A percentile compares a stretch with the other conserved stretches of the same genome.
phyloP scores from a whole-genome alignment of 495 filamentous ascomycete genomes.

The Neurospora sp. region DNA sequence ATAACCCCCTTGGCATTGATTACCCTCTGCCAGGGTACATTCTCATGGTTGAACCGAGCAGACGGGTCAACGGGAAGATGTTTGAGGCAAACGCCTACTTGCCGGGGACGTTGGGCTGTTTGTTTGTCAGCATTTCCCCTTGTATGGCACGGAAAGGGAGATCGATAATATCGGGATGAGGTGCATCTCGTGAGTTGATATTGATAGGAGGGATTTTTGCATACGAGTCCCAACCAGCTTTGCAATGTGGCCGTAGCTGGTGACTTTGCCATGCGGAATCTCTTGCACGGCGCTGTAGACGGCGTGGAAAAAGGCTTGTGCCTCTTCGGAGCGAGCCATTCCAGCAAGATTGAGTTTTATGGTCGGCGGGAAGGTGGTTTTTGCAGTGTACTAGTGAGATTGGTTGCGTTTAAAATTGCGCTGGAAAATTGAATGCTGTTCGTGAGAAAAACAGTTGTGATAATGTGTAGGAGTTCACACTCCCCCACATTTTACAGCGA shows the following conservation, averaged over 20 bases:
- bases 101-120: slow-evolving; percentile 58
- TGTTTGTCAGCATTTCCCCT: not conserved
- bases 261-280: slow-evolving; percentile 74
- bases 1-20: slow-evolving; percentile 80
- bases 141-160: not conserved
- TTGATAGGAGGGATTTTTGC: slow-evolving; percentile 13
- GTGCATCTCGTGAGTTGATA: not conserved
- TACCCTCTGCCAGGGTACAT: slow-evolving; percentile 91
- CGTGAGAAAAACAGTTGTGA: not conserved
- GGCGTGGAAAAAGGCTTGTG: slow-evolving; percentile 69
- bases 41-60: slow-evolving; percentile 53
- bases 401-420: not conserved
- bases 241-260: slow-evolving; percentile 85
- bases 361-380: not conserved
- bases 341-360: not conserved
- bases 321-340: slow-evolving; percentile 77
- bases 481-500: not conserved
- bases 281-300: slow-evolving; percentile 79
- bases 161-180: not conserved
- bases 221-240: slow-evolving; percentile 67
- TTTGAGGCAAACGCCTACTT: slow-evolving; percentile 84
- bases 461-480: not conserved
- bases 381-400: not conserved
- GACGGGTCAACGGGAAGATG: slow-evolving; percentile 52
- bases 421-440: not conserved